Percentiles rank a stretch among this genome's conserved stretches.
These are phyloP conservation scores for Linaria vulgaris DNA, from an alignment of 257 asterid genomes.

Conservation along the genomic window DNA sequence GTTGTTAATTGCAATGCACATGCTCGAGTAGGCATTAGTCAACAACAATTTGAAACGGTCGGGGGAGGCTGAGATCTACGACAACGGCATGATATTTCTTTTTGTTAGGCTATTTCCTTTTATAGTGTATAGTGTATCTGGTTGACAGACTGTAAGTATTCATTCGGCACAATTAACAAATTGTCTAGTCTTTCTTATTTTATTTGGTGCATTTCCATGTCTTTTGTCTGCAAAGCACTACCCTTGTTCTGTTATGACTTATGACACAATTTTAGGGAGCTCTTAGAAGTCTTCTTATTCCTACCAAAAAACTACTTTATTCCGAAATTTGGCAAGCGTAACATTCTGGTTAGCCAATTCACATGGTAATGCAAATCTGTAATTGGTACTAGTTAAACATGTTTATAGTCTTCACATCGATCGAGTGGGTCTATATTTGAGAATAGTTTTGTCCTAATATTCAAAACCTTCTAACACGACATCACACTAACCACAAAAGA, in stretches of 20 bases:
- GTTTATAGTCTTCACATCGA: no score
- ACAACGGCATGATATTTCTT: slow-evolving; percentile 20
- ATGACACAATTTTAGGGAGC: no score
- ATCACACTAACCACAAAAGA: no score
- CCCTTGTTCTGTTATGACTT: slow-evolving; percentile 9
- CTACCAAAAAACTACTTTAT: no score
- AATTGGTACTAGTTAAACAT: no score
- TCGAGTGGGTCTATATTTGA: no score
- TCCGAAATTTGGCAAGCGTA: no score
- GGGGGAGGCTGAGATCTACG: slow-evolving; percentile 20
- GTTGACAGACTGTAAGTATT: slow-evolving; percentile 21
- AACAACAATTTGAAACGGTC: not conserved
- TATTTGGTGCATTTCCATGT: slow-evolving; percentile 10
- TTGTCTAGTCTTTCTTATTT: slow-evolving; percentile 24
- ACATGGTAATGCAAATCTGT: no score
- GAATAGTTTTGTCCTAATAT: no score
- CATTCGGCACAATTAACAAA: slow-evolving; percentile 3
- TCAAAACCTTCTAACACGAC: no score
- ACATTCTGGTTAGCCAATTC: no score
- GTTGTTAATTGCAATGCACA: slow-evolving; percentile 22
- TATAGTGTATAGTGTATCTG: not conserved
- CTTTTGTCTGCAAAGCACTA: slow-evolving; percentile 6
- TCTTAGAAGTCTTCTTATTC: no score
- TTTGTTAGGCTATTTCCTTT: not conserved
- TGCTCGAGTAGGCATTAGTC: slow-evolving; percentile 10